Conservation (phyloP, 352 stramenopile genomes). For the Peronospora belbahrii region DNA sequence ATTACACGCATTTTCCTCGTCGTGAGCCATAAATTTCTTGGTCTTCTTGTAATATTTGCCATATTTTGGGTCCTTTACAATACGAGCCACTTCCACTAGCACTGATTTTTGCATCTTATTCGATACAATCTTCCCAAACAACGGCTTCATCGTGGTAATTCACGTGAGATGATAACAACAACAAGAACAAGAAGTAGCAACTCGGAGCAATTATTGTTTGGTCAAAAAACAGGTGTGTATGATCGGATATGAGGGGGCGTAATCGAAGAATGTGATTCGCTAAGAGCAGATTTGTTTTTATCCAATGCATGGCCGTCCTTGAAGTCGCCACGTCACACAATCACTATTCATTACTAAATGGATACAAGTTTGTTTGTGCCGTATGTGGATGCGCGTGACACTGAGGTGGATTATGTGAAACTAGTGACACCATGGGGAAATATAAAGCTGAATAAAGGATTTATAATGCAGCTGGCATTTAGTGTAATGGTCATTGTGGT, state of each 20-base stretch:
- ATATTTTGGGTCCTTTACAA: slow-evolving; percentile 92
- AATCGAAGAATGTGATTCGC: neutral
- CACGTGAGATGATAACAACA: too few relatives aligned
- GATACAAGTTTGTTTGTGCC: slow-evolving; percentile 47
- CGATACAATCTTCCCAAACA: slow-evolving; percentile 93
- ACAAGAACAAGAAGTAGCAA: too few relatives aligned
- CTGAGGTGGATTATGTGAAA: slow-evolving; percentile 46
- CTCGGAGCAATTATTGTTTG: slow-evolving; percentile 19
- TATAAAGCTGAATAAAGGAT: slow-evolving; percentile 49
- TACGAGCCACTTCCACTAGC: slow-evolving; percentile 91
- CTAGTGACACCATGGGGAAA: slow-evolving; percentile 63
- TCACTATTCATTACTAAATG: slow-evolving; percentile 14
- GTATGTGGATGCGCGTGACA: slow-evolving; percentile 66
- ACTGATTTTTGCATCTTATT: slow-evolving; percentile 97
- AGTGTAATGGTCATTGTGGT: slow-evolving; percentile 29
- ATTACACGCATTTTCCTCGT: slow-evolving; percentile 91
- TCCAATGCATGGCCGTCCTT: slow-evolving; percentile 4
- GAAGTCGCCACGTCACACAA: slow-evolving; percentile 13
- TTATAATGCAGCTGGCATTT: slow-evolving; percentile 33
- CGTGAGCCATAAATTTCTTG: slow-evolving; percentile 97
- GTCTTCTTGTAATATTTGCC: slow-evolving; percentile 93
- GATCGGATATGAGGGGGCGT: neutral
- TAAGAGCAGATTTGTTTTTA: slow-evolving; percentile 3
- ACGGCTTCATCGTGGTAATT: slow-evolving; percentile 71
- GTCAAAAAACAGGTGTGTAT: slow-evolving; percentile 3